Base-by-base conservation (phyloP, 495 filamentous ascomycete genomes). In the Podospora sp. region DNA sequence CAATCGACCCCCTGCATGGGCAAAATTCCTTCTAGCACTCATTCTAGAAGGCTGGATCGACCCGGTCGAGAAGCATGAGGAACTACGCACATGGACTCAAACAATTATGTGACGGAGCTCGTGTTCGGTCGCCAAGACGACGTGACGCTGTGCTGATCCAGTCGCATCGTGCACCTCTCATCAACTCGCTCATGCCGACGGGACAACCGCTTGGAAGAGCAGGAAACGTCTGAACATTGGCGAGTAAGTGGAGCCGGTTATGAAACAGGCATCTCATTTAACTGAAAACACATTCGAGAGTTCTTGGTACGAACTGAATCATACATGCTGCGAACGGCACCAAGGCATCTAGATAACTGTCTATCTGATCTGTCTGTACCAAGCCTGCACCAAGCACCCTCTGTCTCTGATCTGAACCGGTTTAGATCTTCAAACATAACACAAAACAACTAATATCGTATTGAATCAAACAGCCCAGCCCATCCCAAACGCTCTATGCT, bases 1-100 rank as follows among this genome's bases (percentile, higher is more conserved):
- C 16, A 46, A 46, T 46, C 40, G 40, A 46, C 40, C 40, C 40
- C 40, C 24, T 55, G 52, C 52, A 55, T 55, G 52, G 52, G 40
- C 40, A 46, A 46, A 46, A 46, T 46, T 57, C 53, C 21, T 57
- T 24, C 53, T 6, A 24, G 40, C 40, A 46, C 2, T 2, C 40
- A 46, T 55, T 55, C 52, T 55, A 55, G 52, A 55, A 55, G 25
- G 14, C 8, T 11, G 22, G 20, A 26, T 26, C 24, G 52, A 55
- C 52, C 52, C 52, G 52, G 52, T 46, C 22, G 52, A n/a, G 52
- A 26, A 24, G 20, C 52, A 12, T 55, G 21, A 22, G 52, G 2
- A 55, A 24, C 7, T 55, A 26, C 21, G 5, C 16, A 46, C 40
- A 46, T 46, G 14, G 5, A 18, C 40, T 46, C 40, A 46, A 46